phyloP scores from a whole-genome alignment of 2,329 filamentous ascomycete species.

The Fusarium miscanthi region DNA sequence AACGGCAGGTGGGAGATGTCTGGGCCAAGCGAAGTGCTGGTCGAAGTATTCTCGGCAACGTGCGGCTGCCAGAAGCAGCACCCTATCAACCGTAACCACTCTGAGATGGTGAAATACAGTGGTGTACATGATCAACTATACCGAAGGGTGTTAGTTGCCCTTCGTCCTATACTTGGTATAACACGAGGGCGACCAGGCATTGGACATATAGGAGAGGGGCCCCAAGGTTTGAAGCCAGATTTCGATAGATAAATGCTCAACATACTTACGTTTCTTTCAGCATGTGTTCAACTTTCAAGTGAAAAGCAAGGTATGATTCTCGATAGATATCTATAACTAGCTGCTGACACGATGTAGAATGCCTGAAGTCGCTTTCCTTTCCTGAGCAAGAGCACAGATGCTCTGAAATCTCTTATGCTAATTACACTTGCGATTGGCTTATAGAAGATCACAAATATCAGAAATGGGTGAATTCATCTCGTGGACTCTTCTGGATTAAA shows the following conservation, averaged over 20 bases:
- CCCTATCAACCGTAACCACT: background rate
- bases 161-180: background rate
- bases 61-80: background rate
- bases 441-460: background rate
- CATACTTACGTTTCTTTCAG: background rate
- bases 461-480: background rate
- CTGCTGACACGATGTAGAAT: background rate
- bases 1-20: background rate
- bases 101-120: slow-evolving; percentile 1
- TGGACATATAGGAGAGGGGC: accelerated
- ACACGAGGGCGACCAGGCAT: accelerated
- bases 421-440: background rate
- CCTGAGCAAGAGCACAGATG: slow-evolving; percentile 1
- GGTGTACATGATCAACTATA: background rate
- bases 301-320: background rate
- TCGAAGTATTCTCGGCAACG: background rate
- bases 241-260: accelerated
- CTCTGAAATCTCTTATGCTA: background rate
- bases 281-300: accelerated
- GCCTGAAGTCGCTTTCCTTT: background rate
- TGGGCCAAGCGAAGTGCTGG: background rate
- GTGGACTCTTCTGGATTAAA: background rate
- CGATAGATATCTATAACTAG: accelerated
- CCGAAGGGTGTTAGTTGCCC: accelerated
- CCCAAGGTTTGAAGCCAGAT: background rate